Base-by-base conservation (phyloP, 306 rosid species). In the Ammopiptanthus mongolicus region DNA sequence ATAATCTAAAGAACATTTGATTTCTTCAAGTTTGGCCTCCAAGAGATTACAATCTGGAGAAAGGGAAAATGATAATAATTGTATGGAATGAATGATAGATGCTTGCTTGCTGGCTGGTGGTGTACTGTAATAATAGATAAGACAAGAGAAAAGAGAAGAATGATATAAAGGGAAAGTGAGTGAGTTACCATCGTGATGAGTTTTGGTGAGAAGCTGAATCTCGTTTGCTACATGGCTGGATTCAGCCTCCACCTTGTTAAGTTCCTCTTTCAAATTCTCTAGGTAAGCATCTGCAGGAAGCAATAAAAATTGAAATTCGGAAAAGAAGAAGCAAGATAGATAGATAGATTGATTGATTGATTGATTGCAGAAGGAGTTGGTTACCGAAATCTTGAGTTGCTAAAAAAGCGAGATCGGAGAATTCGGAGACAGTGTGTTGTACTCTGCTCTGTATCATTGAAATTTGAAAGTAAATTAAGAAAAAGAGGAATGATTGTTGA, bases 251-350 rank as follows among this genome's bases (percentile, higher is more conserved):
- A 81, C 85, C 15, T 60, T 76, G 52, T 67, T 69, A 74, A 87
- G 85, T 79, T 86, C 91, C 82, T 87, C 86, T 48, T 82, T 82
- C 65, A 95, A 81, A 55, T 52, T 81, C 55, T 82, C 89, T n/a
- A 84, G 3, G 63, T 79, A 90, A 4, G 81, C 88, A 80, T 90
- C 95, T 90, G 71, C 12, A 41, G 4, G n/a, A 17, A 63, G 25
- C 31, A 73, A 42, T 1, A n/a, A n/a, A 53, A 51, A 33, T 5
- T 3, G 0, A 55, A 79, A 28, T 47, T 22, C 3, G 3, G 21
- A 66, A 18, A 41, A 66, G n/a, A 66, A 31, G 6, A 31, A 31
- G 36, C 36, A 31, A 31, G 36, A 31, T 31, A 31, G 6, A 31
- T 29, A 3, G 25, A 23, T 23, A 23, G 1, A 23, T 5, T n/a